These are phyloP conservation scores for Dacryopinax spathularia DNA, from an alignment of 768 basidiomycete species.

Conservation along the genomic window DNA sequence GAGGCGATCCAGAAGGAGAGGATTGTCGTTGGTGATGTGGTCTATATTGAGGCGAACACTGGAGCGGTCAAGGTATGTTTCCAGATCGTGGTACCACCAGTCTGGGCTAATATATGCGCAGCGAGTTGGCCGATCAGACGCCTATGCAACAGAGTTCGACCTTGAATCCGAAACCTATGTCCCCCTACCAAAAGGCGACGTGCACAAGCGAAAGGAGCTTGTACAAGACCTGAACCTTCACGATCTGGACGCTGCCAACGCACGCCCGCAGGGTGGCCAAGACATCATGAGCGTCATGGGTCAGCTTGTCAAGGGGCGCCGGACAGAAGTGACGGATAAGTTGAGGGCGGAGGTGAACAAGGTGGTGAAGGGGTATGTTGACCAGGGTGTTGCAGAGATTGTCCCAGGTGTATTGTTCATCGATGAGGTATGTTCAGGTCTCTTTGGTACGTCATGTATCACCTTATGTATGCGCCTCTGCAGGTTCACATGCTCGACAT, in stretches of 20 bases:
- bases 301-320: constrained; percentile 72
- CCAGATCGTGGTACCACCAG: background rate
- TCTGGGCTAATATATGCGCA: constrained; percentile 20
- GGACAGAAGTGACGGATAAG: constrained; percentile 97
- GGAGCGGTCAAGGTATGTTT: constrained; percentile 81
- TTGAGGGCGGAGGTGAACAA: constrained; percentile 91
- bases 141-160: constrained; percentile 94
- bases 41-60: constrained; percentile 86
- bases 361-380: constrained; percentile 92
- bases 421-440: constrained; percentile 68
- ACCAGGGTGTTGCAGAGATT: constrained; percentile 95
- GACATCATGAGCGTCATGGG: constrained; percentile 98
- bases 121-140: constrained; percentile 93
- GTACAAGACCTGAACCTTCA: constrained; percentile 92
- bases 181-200: constrained; percentile 89
- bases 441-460: constrained; percentile 1
- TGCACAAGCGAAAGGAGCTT: constrained; percentile 89
- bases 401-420: constrained; percentile 97
- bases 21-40: constrained; percentile 89
- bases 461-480: background rate
- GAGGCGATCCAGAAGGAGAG: constrained; percentile 96
- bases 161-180: constrained; percentile 98
- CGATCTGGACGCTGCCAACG: constrained; percentile 92
- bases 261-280: constrained; percentile 82
- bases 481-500: constrained; percentile 99